Evolutionary conservation across 345 rosid species (phyloP), one percentile per base, ranked within the genome.

Genomic region (Hibiscus tridactylites): DNA sequence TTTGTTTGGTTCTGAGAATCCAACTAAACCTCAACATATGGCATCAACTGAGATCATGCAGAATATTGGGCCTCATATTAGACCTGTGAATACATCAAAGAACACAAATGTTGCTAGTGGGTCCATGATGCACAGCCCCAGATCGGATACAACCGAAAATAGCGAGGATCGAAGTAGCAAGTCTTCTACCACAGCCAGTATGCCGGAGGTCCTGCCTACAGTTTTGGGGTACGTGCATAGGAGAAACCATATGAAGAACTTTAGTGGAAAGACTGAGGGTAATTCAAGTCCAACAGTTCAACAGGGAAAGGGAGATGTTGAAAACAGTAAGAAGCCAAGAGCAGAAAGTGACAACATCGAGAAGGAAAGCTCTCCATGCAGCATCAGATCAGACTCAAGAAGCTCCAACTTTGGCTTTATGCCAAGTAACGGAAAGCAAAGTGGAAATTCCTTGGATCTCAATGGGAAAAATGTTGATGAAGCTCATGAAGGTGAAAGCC

Each of bases 261-360:
- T 76, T 70, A 66, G 83, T 80, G 91, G 82, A 4, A 85, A 88
- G 46, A 84, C 5, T n/a, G 17, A 8, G 17, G 76, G 81, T 72
- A 80, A 64, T 71, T 82, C 79, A 9, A 77, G 75, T 73, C 90
- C 76, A 80, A 78, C 73, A 52, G 76, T 65, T 77, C 85, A 82
- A 74, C 89, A 72, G 59, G 83, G 85, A 75, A 91, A 84, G 80
- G 83, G 61, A 77, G 70, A 56, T 54, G 64, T 73, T 44, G 97
- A 88, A 71, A 83, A 77, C 67, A 81, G 87, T 83, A 90, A 87
- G 85, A 91, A 90, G 84, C 77, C 68, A 39, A 91, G 93, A 83
- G 96, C 90, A 81, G 97, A 86, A 74, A 85, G 78, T 90, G 80
- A 85, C 89, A 86, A 85, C 83, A 85, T 90, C 58, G 79, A 90